A percentile compares a stretch with the other conserved stretches of the same genome.
Evolutionary conservation across 129 eudicot genomes (phyloP).

Genomic region (Kitagawia praeruptora): DNA sequence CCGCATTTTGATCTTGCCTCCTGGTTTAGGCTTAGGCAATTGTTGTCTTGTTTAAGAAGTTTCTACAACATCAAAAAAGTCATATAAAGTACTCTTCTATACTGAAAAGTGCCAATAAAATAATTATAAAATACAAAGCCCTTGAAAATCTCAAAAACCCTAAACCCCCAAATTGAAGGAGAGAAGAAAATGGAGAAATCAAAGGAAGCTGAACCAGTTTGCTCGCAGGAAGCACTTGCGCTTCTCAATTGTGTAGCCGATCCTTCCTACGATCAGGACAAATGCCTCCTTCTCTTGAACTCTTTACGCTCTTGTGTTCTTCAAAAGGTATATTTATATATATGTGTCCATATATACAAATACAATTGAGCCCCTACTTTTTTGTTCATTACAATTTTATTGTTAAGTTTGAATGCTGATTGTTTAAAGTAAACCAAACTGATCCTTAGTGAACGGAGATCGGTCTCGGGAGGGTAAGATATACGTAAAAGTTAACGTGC

Average conservation of each 20-base stretch:
- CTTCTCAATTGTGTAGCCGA: conserved; percentile 61
- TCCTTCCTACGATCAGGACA: conserved; percentile 53
- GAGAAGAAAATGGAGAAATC: background rate
- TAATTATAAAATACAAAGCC: background rate
- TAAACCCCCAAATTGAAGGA: conserved; percentile 11
- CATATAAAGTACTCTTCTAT: too few relatives aligned
- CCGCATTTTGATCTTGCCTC: too few relatives aligned
- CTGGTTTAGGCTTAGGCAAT: too few relatives aligned
- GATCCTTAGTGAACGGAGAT: background rate
- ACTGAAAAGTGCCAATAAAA: too few relatives aligned
- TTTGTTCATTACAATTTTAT: too few relatives aligned
- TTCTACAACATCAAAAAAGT: too few relatives aligned
- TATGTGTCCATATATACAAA: background rate
- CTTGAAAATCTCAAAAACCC: background rate
- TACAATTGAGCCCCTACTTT: background rate
- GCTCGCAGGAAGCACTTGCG: conserved; percentile 66
- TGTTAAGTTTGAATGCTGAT: too few relatives aligned
- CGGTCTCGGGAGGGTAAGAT: background rate
- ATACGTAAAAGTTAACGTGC: background rate
- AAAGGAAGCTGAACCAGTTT: conserved; percentile 31
- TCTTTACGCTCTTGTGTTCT: conserved; percentile 56
- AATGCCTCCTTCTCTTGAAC: conserved; percentile 50
- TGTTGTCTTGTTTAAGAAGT: too few relatives aligned
- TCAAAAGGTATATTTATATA: conserved; percentile 32
- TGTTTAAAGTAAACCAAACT: too few relatives aligned